Evolutionary conservation across 768 basidiomycete species (phyloP).

Genomic region (Tulasnella sp.): DNA sequence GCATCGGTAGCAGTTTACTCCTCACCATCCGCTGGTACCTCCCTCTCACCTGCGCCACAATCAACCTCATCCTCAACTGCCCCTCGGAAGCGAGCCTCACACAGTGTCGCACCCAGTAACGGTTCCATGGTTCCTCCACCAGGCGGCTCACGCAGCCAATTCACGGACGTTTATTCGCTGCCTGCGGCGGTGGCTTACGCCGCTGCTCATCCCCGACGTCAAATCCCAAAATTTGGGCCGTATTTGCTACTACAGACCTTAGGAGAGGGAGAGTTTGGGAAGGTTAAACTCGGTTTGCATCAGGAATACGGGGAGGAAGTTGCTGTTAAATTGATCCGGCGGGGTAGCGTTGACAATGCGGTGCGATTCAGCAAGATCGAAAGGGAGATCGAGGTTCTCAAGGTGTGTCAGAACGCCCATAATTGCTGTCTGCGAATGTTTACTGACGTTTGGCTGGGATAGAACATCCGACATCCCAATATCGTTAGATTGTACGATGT

Average conservation of each 20-base stretch:
- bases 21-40: neutral
- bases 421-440: neutral
- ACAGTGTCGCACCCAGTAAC: conserved; percentile 5
- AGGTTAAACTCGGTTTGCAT: conserved; percentile 41
- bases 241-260: conserved; percentile 92
- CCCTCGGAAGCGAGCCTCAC: conserved; percentile 13
- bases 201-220: conserved; percentile 71
- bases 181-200: conserved; percentile 78
- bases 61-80: neutral
- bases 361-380: conserved; percentile 91
- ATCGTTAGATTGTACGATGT: conserved; percentile 98
- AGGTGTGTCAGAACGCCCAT: conserved; percentile 44
- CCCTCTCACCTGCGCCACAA: conserved; percentile 6
- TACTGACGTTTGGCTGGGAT: neutral
- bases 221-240: conserved; percentile 88
- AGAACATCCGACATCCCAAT: conserved; percentile 94
- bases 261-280: conserved; percentile 61
- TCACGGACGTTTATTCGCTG: conserved; percentile 63
- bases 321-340: conserved; percentile 74
- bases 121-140: neutral
- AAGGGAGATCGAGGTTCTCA: conserved; percentile 92
- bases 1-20: conserved; percentile 13
- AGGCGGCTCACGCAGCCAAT: neutral
- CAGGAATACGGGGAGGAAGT: conserved; percentile 38
- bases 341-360: conserved; percentile 80